phyloP scores from a whole-genome alignment of 306 rosid genomes.

The Cicer yamashitae region DNA sequence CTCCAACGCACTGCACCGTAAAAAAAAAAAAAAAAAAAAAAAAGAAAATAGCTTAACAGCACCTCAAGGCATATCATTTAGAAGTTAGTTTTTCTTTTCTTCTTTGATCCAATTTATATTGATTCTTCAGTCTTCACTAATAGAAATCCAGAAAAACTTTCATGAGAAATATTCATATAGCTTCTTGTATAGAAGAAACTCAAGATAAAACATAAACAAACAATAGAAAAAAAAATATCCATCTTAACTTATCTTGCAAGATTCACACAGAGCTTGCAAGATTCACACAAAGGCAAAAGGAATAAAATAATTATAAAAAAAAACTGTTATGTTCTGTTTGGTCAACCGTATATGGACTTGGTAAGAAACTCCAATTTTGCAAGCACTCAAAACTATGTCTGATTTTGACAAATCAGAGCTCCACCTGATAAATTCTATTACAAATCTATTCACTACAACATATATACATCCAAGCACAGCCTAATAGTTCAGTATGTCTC shows the following conservation, averaged over 20 bases:
- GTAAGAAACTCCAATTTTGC: conserved; percentile 37
- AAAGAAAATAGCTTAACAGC: conserved; percentile 35
- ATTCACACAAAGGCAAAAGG: conserved; percentile 5
- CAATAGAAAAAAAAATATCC: conserved; percentile 30
- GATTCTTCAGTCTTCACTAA: conserved; percentile 31
- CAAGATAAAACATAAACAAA: conserved; percentile 34
- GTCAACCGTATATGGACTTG: conserved; percentile 44
- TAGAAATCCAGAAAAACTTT: conserved; percentile 19
- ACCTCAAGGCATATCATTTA: conserved; percentile 24
- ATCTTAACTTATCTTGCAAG: conserved; percentile 27
- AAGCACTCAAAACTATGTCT: conserved; percentile 37
- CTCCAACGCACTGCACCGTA: conserved; percentile 62
- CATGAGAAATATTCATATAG: conserved; percentile 23
- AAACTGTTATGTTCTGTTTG: conserved; percentile 39
- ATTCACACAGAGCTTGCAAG: conserved; percentile 1
- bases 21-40: neutral
- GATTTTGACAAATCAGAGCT: conserved; percentile 36
- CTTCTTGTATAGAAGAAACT: conserved; percentile 42
- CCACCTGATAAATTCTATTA: conserved; percentile 1
- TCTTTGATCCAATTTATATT: conserved; percentile 18
- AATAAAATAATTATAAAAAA: neutral
- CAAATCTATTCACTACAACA: conserved; percentile 31
- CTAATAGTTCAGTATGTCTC: conserved; percentile 39
- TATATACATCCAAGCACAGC: conserved; percentile 44
- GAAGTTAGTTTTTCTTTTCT: neutral